Evolutionary conservation across 2,329 filamentous ascomycete species (phyloP), one percentile per base, ranked within the genome.

Genomic region (Coniella vitis): DNA sequence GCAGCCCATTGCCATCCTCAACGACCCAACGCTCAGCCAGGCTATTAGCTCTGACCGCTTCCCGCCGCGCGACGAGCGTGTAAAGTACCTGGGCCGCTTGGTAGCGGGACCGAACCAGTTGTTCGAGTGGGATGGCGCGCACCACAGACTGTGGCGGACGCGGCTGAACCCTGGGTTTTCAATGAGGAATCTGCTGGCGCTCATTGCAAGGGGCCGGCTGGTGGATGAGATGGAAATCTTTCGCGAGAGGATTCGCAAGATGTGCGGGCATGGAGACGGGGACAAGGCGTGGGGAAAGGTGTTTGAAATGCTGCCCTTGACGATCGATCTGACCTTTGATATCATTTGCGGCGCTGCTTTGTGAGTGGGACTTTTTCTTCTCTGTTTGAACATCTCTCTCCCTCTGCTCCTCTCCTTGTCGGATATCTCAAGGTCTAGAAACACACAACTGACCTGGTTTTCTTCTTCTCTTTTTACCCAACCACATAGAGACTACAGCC

Each of bases 301-400:
- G 13, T 50, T 50, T 8, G 38, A 47, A 20, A 31, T 50, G 25
- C 38, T 50, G 3, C 48, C 48, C 3, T 14, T 36, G 38, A 44
- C 48, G 13, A 17, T 50, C 22, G 48, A 50, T 20, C n/a, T 50
- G 38, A 50, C 48, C 12, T 50, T 50, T 19, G 48, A 50, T 19
- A 42, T 50, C 14, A 50, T 50, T 34, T 47, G 48, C 19, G 45
- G 48, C 5, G 45, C 44, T 4, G 43, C 42, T 16, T n/a, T 50
- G 48, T 50, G n/a, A 47, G 43, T 47, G 7, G 21, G 8, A 10
- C 35, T 14, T 17, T 16, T 2, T 21, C 3, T 14, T 31, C 14
- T 16, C 9, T 36, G 17, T 4, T 36, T 29, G 25, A 10, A 5
- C n/a, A n/a, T n/a, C n/a, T n/a, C n/a, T n/a, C n/a, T n/a, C n/a